Conservation (phyloP, 768 basidiomycete genomes). For the Coprinopsis sp. region DNA sequence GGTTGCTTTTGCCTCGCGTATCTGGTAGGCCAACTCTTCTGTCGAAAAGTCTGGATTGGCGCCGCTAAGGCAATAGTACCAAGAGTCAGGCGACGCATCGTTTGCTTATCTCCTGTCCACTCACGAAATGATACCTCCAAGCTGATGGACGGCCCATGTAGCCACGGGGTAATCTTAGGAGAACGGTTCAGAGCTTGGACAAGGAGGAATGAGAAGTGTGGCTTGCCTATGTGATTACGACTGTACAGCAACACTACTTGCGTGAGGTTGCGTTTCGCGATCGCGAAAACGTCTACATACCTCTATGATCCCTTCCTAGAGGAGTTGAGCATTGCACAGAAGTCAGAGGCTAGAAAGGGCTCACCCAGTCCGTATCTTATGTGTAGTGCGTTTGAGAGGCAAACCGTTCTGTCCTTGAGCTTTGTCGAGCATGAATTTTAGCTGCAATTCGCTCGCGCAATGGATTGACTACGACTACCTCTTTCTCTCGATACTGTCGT, state of each 20-base stretch:
- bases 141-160: constrained; percentile 51
- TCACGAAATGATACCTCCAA: constrained; percentile 56
- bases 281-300: constrained; percentile 26
- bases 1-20: constrained; percentile 43
- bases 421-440: constrained; percentile 19
- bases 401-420: constrained; percentile 43
- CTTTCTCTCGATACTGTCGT: constrained; percentile 29
- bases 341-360: constrained; percentile 6
- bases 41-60: constrained; percentile 57
- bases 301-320: constrained; percentile 46
- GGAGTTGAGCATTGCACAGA: background rate
- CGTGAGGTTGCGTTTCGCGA: background rate
- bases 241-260: constrained; percentile 58
- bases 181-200: background rate
- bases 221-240: constrained; percentile 60
- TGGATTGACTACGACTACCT: constrained; percentile 27
- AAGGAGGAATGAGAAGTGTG: background rate
- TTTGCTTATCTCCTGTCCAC: constrained; percentile 16
- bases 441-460: background rate
- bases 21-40: constrained; percentile 53
- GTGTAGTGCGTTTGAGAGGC: constrained; percentile 43
- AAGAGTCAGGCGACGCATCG: background rate
- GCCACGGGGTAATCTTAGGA: constrained; percentile 48
- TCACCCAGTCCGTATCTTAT: constrained; percentile 40
- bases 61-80: constrained; percentile 31